Evolutionary conservation across 129 eudicot genomes (phyloP), one percentile per base, ranked within the genome.

Genomic region (Saposhnikovia divaricata): DNA sequence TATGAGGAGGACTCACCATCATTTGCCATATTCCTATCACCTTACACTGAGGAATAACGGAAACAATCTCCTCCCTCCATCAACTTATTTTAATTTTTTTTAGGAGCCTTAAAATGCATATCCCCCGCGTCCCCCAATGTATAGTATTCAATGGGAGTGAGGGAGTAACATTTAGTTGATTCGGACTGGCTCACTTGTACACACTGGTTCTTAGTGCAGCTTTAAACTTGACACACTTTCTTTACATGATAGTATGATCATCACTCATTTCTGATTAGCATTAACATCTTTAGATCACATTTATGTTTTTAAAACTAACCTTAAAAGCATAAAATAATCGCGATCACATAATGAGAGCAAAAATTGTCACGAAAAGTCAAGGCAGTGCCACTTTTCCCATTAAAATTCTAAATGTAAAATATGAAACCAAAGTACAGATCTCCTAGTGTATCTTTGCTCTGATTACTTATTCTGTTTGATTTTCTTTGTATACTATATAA

Each of bases 401-500:
- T 40, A 42, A 40, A 42, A 42, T 3, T 34, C 31, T 39, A 42
- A 9, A 42, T 39, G 50, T 40, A 72, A 1, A 42, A 21, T 21
- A 72, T 72, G 51, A 39, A 72, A 72, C 76, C 76, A 72, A 40
- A 39, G 48, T 19, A 71, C 43, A 38, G 9, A 15, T 71, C 25
- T 34, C 5, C 10, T 9, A 15, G 45, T 71, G 45, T 38, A 6
- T 4, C 23, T 39, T 72, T 72, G 76, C 76, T 72, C 25, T 72
- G 51, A 72, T 72, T 40, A 72, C 25, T 72, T 72, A 39, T 72
- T 72, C 51, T 72, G 15, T 72, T 72, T 9, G 11, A 40, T 61
- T 34, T 61, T n/a, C 15, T 61, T 72, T 44, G 76, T 72, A 72
- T 72, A 72, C 18, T 53, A 72, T 72, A 72, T 39, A 43, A 72